Base-by-base conservation (phyloP, 169 alveolate species). In the Plasmodium cynomolgi region DNA sequence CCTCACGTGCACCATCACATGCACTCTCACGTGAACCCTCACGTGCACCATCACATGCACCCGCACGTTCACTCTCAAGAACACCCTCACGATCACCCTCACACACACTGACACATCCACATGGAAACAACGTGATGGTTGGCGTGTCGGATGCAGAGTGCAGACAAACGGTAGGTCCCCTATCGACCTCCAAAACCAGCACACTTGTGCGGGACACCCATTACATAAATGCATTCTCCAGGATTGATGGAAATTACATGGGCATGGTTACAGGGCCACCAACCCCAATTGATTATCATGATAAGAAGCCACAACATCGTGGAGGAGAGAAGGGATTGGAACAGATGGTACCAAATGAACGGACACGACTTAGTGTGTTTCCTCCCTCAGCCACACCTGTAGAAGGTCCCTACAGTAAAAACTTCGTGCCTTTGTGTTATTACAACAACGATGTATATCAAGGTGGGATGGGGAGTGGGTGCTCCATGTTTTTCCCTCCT, bases 221-320 rank as follows among this genome's bases (percentile, higher is more conserved):
- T 75, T 85, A 85, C 62, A 74, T 85, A 77, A 85, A 85, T 85
- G 93, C 93, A 15, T 85, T 85, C 62, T 85, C 93, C 23, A 20
- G 93, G 79, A n/a, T 15, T 50, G 47, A 44, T 73, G 93, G 93
- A 4, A 75, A 85, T 75, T 85, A 85, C 81, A 13, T 85, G 29
- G 93, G 93, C 11, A 85, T 73, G 34, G 93, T 85, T 15, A 85
- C 93, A 3, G 93, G 93, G 26, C 93, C 93, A 7, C 56, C 93
- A 31, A 34, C 23, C n/a, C 68, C 93, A 3, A 74, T 85, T 6
- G 79, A 80, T 68, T 33, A 15, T 20, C 47, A 37, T 1, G 93
- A 85, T 74, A 85, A 85, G 62, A 85, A 41, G 17, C 93, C 93
- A 13, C 93, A 85, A 33, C 58, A 75, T 33, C 58, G 39, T 17